These are phyloP conservation scores for Nemania bipapillata DNA, from an alignment of 2,329 filamentous ascomycete genomes.

Conservation along the genomic window DNA sequence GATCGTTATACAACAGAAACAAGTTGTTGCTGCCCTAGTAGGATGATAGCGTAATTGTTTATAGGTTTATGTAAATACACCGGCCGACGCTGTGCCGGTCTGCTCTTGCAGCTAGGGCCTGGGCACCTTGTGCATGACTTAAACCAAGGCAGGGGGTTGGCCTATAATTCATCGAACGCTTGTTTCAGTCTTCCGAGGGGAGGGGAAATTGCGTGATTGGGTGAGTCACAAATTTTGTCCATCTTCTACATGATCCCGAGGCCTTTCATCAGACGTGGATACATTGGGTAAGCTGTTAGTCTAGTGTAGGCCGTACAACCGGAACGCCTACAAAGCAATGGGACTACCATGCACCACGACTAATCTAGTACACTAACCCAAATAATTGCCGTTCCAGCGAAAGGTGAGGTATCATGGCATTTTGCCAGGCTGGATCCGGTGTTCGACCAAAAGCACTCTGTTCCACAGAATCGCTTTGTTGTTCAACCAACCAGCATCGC, in stretches of 20 bases:
- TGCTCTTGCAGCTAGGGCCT: not conserved
- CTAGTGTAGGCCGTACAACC: not conserved
- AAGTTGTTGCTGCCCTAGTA: not conserved
- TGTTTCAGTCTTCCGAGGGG: not conserved
- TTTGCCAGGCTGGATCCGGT: not conserved
- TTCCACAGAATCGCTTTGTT: not conserved
- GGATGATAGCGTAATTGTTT: not conserved
- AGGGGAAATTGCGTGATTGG: not conserved
- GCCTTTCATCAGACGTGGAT: not conserved
- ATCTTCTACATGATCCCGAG: not conserved
- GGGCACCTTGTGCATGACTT: not conserved
- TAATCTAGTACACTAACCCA: not conserved
- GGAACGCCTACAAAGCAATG: not conserved
- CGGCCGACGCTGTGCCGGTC: too few species aligned
- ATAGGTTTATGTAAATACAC: too few species aligned
- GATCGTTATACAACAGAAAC: not conserved
- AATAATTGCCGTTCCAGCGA: not conserved
- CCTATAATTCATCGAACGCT: not conserved
- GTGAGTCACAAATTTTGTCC: not conserved
- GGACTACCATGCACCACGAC: not conserved
- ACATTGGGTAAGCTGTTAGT: not conserved
- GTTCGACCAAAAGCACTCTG: not conserved
- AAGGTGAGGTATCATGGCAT: not conserved
- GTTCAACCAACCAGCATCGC: not conserved
- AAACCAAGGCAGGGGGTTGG: not conserved